Conservation (phyloP, 257 asterid species). For the Echium plantagineum region DNA sequence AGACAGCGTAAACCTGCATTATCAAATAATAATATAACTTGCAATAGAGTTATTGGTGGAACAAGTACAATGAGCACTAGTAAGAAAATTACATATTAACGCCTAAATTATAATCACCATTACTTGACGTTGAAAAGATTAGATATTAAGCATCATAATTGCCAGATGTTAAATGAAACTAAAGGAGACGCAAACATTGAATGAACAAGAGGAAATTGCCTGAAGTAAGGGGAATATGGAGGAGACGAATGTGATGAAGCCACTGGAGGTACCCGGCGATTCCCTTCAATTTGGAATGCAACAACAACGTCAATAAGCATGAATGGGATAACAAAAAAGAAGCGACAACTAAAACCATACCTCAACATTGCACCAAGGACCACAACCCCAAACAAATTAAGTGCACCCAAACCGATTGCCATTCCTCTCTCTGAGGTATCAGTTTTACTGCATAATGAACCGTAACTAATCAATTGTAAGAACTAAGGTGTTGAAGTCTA, state of each 20-base stretch:
- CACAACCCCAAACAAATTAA: constrained; percentile 79
- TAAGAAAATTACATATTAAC: too few relatives aligned
- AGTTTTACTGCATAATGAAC: constrained; percentile 53
- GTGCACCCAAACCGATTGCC: constrained; percentile 92
- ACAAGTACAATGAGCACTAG: neutral
- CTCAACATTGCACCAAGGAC: constrained; percentile 83
- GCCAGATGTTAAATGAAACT: constrained; percentile 2
- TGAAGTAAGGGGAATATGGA: constrained; percentile 79
- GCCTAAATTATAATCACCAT: neutral
- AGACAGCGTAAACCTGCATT: constrained; percentile 88
- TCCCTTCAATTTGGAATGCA: constrained; percentile 48
- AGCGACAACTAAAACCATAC: constrained; percentile 36
- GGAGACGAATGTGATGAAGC: constrained; percentile 73
- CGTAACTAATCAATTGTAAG: constrained; percentile 10
- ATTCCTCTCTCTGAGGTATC: constrained; percentile 74
- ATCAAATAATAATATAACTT: neutral
- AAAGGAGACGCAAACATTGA: constrained; percentile 1
- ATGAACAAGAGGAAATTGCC: constrained; percentile 39
- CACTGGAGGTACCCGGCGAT: constrained; percentile 41
- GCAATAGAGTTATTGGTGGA: too few relatives aligned
- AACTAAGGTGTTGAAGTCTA: neutral
- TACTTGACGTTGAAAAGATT: neutral
- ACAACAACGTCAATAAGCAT: constrained; percentile 18
- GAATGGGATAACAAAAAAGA: constrained; percentile 12
- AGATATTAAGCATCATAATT: too few relatives aligned